Evolutionary conservation across 164 flowering plant genomes (phyloP).

Genomic region (Stephania cephalantha): DNA sequence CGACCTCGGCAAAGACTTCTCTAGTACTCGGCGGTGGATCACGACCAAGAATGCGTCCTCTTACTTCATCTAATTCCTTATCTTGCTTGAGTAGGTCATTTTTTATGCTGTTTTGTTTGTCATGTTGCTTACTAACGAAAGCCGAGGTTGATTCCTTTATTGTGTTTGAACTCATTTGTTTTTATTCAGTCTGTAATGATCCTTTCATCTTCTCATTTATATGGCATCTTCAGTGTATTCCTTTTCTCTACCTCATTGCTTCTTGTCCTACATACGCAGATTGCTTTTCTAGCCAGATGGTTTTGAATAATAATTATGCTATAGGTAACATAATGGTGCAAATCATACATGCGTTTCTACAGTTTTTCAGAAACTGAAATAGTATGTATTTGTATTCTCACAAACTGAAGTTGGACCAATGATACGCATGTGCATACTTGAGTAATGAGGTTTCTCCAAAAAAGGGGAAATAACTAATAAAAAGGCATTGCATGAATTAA

Average conservation of each 20-base stretch:
- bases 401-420: not conserved
- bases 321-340: not conserved
- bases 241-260: not conserved
- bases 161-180: not conserved
- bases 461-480: not conserved
- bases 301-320: not conserved
- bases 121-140: too few species aligned
- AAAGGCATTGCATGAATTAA: not conserved
- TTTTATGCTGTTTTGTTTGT: too few species aligned
- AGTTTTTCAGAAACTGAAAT: not conserved
- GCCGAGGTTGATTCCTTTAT: not conserved
- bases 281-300: too few species aligned
- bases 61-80: too few species aligned
- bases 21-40: too few species aligned
- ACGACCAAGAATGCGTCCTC: too few species aligned
- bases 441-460: not conserved
- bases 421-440: not conserved
- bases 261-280: not conserved
- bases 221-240: not conserved
- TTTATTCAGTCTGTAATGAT: not conserved
- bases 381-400: not conserved
- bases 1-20: too few species aligned
- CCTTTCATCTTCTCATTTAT: not conserved
- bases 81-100: not conserved
- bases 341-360: not conserved